Base-by-base conservation (phyloP, 2,329 filamentous ascomycete species). In the Microascus cirrosus region DNA sequence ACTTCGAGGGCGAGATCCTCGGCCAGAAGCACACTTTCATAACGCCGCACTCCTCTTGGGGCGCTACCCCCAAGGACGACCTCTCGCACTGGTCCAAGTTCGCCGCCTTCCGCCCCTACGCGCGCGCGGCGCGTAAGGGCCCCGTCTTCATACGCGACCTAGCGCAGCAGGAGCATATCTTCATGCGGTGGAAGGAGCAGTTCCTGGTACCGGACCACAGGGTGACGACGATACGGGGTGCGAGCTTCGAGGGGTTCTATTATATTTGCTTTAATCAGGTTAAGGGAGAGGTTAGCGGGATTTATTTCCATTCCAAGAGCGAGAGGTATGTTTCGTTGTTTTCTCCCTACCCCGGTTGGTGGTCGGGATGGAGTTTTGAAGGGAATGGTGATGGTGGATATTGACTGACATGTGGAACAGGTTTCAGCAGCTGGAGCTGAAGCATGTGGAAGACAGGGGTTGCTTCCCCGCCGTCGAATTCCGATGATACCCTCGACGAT, bases 111-210 rank as follows among this genome's bases (percentile, higher is more conserved):
- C 83, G 87, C 57, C 90, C 89, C 1, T 84, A 93, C 59, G 71
- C 75, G 52, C 84, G 82, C 65, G 75, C 78, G 59, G 79, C 78
- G 36, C 76, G 76, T 53, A 84, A 80, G 64, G 48, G 82, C 18
- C 70, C 83, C 24, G 71, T 78, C 32, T 64, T 68, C 76, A 77
- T 84, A 75, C 75, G 85, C 75, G 87, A 95, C 64, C 83, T 87
- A 64, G 82, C 84, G 54, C 88, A 95, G 68, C 80, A 85, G 62
- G 92, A 96, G 64, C 86, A 95, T 69, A 86, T 99, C 35, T 99
- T 96, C 68, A 99, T 99, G 94, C 85, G 94, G 60, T 99, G 94
- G 94, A 99, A 99, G 72, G 94, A 99, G 68, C 91, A 95, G 66
- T 99, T 99, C 66, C 77, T 99, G 0, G 94, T 99, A 0, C 94